Base-by-base conservation (phyloP, 768 basidiomycete species). In the Boletus edulis region DNA sequence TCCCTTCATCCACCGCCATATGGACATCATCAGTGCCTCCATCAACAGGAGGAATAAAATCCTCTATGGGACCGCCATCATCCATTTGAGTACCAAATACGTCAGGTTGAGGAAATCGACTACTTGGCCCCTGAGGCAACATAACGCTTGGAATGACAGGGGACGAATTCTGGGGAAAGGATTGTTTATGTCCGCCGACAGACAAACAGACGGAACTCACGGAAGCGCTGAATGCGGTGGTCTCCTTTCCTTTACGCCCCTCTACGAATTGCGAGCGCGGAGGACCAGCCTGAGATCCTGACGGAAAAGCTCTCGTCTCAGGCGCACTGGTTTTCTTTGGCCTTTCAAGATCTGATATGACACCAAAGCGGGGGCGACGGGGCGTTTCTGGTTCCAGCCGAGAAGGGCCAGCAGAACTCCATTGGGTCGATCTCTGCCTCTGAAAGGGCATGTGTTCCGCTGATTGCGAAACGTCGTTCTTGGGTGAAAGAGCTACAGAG, bases 401-500 rank as follows among this genome's bases (percentile, higher is more conserved):
- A 51, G 68, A 72, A 29, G 71, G 69, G 14, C 66, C 68, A 27
- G 65, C 63, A 10, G 56, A 56, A 12, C 49, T 54, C 55, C 60
- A 59, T 18, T 62, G 69, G 17, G 61, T 71, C 69, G 74, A 76
- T 18, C 59, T 66, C 41, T 72, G 74, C 48, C 74, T 75, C 54
- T 77, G 77, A 35, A 73, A 68, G 27, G 78, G 73, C 7, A 74
- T 57, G 5, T 67, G 68, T 6, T 76, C 60, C n/a, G 76, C 76
- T 3, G 76, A 75, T 6, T 75, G 72, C 24, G 76, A 73, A 29
- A 64, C 57, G 10, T 78, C 78, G 45, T 68, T 77, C 59, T 75
- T 81, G 24, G 76, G 61, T n/a, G 77, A 77, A n/a, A 71, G 65
- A 22, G 82, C 75, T 55, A 68, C 65, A 18, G 81, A 72, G 13